Base-by-base conservation (phyloP, 768 basidiomycete species). In the Pulveroboletus sp. region DNA sequence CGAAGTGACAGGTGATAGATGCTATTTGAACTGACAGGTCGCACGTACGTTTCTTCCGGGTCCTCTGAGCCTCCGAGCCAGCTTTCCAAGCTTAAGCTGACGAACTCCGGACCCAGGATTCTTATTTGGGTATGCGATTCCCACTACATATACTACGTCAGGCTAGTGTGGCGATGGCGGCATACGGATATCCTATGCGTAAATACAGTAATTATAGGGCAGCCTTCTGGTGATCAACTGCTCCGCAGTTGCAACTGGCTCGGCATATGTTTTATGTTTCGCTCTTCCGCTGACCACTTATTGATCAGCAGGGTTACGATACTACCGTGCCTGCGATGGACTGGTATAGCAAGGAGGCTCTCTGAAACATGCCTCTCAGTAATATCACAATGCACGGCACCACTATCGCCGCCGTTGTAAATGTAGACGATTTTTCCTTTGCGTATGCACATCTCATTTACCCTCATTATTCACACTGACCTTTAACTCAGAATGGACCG, bases 351-450 rank as follows among this genome's bases (percentile, higher is more conserved):
- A 75, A 70, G 38, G 50, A 66, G 33, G 67, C 66, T 0, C 56
- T 76, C 19, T 70, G 69, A 44, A 59, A 54, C 25, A 75, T 72
- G 4, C 69, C 72, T 13, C 69, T 74, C 14, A 73, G 54, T 5
- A 82, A 83, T 50, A 82, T 85, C 69, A 82, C 82, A 0, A 73
- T 85, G 23, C 44, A 72, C 32, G 80, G 76, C 2, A 64, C 61
- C 6, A 54, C 79, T 0, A 75, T 85, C 5, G 84, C 80, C 0
- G 77, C 81, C 0, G 72, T 84, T 14, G 76, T 81, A 59, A 84
- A 84, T 42, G 77, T 85, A 27, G 81, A 80, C 52, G 81, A 82
- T 49, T 84, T 85, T 58, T 71, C 79, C 0, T 86, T 85, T 61
- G 84, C 81, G 82, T 84, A 49, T 57, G 82, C 75, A 20, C 17